Evolutionary conservation across 1,139 yeast genomes (phyloP), one percentile per base, ranked within the genome.

Genomic region (Magnusiomyces fungicola): DNA sequence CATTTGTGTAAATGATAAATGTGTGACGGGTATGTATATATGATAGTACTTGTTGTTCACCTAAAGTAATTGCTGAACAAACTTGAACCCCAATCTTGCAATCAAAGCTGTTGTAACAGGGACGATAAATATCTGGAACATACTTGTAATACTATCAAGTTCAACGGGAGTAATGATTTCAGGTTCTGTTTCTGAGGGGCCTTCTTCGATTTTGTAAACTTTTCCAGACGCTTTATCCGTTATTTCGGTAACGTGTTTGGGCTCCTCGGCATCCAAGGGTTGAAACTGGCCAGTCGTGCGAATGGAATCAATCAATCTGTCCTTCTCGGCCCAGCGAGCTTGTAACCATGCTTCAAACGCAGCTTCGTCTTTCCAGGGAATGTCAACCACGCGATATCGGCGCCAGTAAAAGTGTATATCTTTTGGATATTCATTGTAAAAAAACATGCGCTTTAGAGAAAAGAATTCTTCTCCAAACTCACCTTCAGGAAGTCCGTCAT

Each of bases 381-480:
- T 83, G 23, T 83, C 87, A 2, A 68, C 59, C 25, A 88, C 62
- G 14, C 71, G 69, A 58, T 76, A 76, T 7, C 80, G 76, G 53
- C 82, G 74, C 56, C 90, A 71, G 63, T 83, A 78, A 56, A 85
- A 77, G 58, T 77, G 78, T 9, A 89, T 80, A 14, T 69, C 57
- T 41, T 73, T 69, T 0, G 97, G 97, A 19, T 88, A 85, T 50
- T 75, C 69, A 1, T 96, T 96, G 45, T 72, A 67, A 7, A 88
- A 61, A 61, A 80, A 89, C 50, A 83, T 78, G 39, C 76, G 71
- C 51, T 75, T 73, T 50, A 92, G 71, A 1, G 90, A 79, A 63
- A 75, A 94, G 30, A 74, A 73, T 56, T 83, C 83, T 62, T 90
- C 97, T 1, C 96, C 97, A 63, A 75, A 84, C 53, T 80, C 81